Evolutionary conservation across 1,284 basidiomycete genomes (phyloP), one percentile per base, ranked within the genome.

Genomic region (Tylopilus orsonianus): DNA sequence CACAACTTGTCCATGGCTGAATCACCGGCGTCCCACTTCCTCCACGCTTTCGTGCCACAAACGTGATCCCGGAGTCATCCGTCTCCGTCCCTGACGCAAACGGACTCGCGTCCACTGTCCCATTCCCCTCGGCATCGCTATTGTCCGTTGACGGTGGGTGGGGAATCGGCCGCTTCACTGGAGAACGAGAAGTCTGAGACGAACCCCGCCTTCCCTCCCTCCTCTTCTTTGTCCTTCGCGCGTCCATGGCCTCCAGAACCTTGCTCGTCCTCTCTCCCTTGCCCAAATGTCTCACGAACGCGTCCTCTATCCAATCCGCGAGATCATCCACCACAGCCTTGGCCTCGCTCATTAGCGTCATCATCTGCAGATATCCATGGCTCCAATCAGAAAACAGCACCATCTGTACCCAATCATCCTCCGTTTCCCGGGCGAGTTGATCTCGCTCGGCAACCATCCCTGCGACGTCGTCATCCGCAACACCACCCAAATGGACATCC

Each of bases 331-430:
- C 88, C 38, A 91, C 92, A 48, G 79, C 79, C 55, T 75, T 77
- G 23, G 91, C 91, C 62, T 96, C 93, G 35, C 72, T 77, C 85
- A 98, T 89, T 57, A 98, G 70, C 16, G 80, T 72, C 26, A 86
- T 79, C 96, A 99, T 99, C 72, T 97, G 95, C 59, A 95, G 79
- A 71, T 94, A 97, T 24, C 93, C 93, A 68, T 95, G 92, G 61
- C 89, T 90, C 90, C 91, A 93, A 46, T 91, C 90, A 37, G 88
- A 87, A 68, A 93, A 90, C 48, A 94, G 79, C 55, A 90, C 85
- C 79, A 96, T 87, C 68, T 91, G 88, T 16, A 97, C 93, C 93
- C 95, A 97, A 64, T 98, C 94, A 48, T 92, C 88, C 55, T 95
- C 93, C 23, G 74, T 82, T 70, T 97, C 87, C 23, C 74, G 71